Base-by-base conservation (phyloP, 306 rosid species). In the Geum urbanum region DNA sequence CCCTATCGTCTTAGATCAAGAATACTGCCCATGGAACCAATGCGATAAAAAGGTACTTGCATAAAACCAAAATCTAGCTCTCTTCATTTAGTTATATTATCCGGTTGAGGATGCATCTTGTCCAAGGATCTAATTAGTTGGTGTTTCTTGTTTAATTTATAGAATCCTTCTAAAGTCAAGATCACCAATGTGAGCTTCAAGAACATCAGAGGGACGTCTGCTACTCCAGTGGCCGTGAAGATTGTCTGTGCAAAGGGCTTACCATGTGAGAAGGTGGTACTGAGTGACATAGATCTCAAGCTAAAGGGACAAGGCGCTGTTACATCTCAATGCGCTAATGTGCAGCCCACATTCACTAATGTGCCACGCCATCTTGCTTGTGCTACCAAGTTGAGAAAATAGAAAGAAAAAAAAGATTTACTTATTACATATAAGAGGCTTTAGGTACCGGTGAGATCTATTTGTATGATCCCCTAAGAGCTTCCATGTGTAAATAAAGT, bases 151-250 rank as follows among this genome's bases (percentile, higher is more conserved):
- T 27, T 27, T 27, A 27, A 27, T 27, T 27, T 27, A 27, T 27
- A 27, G 32, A 27, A 27, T 27, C 76, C 76, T 2, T 77, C 76
- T 0, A 19, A 6, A 2, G 69, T 78, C n/a, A 44, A 68, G 53
- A 52, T 67, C 18, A 44, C 47, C 48, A 39, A 61, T 37, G 56
- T 73, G 8, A 51, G 53, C 71, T 67, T 78, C 72, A 68, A 58
- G 44, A 73, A 62, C 48, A 78, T 78, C 22, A 10, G 71, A 20
- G 78, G 82, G 6, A 67, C 78, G 8, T 43, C 71, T 7, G 10
- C 46, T 6, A 53, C 67, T 40, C 12, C 16, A 3, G 56, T 61
- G 32, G 60, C 74, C 35, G 47, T 78, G 20, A 73, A 73, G 59
- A 58, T 78, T 53, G 20, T 35, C 3, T 78, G 74, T 44, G 82